Evolutionary conservation across 805 yeast genomes (phyloP), one percentile per base, ranked within the genome.

Genomic region (Kazachstania martiniae): DNA sequence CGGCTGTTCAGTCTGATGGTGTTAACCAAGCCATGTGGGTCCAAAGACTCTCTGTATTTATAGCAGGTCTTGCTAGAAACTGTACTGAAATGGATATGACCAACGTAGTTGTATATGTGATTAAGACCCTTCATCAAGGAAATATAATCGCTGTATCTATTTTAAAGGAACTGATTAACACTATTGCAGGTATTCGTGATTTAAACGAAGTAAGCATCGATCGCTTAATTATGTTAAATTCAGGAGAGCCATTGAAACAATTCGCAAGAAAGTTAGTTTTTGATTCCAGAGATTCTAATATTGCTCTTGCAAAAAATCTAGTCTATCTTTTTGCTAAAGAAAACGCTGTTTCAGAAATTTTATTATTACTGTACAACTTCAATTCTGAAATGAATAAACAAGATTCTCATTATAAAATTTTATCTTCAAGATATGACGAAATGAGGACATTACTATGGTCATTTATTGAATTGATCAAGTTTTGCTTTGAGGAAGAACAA

Each of bases 21-120:
- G 59, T 89, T 35, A 74, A 75, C 44, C 87, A 82, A 36, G 64
- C 80, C 17, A 76, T 71, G 43, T 89, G 97, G 97, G 67, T 86
- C 21, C 91, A 80, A 44, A 80, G 94, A 15, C 62, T 89, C 21
- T 70, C 94, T 0, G 62, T 74, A 1, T 87, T 89, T 49, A 72
- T 83, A 32, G 94, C 94, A 0, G 74, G 78, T 34, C 58, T 86
- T 4, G 84, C 53, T 56, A 69, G 43, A 52, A 65, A 28, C 63
- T 75, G 61, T 61, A 72, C 23, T 37, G 55, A 40, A 2, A 72
- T 89, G 59, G 77, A 77, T 43, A 48, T 82, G 23, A 52, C 61
- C 3, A 84, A 89, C 4, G 57, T 89, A 9, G 49, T 85, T 12
- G 58, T 61, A 2, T 79, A 68, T 46, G 54, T 80, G 6, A 46